phyloP scores from a whole-genome alignment of 257 asterid species.

The Fraxinus quadrangulata region DNA sequence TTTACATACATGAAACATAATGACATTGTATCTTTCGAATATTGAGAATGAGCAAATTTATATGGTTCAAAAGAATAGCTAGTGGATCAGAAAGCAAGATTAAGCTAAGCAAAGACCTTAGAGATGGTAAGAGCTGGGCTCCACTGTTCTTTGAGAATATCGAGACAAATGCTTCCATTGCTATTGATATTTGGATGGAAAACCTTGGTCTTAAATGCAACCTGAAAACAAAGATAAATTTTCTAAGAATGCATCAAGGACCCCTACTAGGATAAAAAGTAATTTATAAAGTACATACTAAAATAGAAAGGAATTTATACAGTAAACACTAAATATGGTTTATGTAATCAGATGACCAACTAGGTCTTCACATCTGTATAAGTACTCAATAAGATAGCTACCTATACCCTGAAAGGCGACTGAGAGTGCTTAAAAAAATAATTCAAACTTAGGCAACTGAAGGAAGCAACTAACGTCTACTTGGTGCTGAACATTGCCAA shows the following conservation, averaged over 20 bases:
- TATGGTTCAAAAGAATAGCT: background rate
- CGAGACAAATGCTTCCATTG: slow-evolving; percentile 43
- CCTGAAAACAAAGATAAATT: slow-evolving; percentile 23
- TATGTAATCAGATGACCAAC: background rate
- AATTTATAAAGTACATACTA: background rate
- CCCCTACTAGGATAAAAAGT: background rate
- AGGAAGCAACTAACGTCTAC: background rate
- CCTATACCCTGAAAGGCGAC: background rate
- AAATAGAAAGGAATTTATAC: background rate
- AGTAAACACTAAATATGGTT: background rate
- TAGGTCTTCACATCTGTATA: background rate
- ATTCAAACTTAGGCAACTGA: background rate
- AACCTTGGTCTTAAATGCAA: slow-evolving; percentile 43
- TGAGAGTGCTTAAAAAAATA: background rate
- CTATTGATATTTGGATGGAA: slow-evolving; percentile 40
- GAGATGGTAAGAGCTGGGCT: slow-evolving; percentile 41
- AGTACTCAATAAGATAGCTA: background rate
- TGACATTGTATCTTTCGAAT: background rate
- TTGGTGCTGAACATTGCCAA: background rate
- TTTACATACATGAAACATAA: background rate
- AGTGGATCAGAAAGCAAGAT: background rate
- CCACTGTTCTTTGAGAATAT: slow-evolving; percentile 44
- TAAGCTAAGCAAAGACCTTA: slow-evolving; percentile 22
- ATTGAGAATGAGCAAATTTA: background rate
- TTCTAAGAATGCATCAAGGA: background rate